Evolutionary conservation across 495 filamentous ascomycete genomes (phyloP), one percentile per base, ranked within the genome.

Genomic region (Neurospora sp.): DNA sequence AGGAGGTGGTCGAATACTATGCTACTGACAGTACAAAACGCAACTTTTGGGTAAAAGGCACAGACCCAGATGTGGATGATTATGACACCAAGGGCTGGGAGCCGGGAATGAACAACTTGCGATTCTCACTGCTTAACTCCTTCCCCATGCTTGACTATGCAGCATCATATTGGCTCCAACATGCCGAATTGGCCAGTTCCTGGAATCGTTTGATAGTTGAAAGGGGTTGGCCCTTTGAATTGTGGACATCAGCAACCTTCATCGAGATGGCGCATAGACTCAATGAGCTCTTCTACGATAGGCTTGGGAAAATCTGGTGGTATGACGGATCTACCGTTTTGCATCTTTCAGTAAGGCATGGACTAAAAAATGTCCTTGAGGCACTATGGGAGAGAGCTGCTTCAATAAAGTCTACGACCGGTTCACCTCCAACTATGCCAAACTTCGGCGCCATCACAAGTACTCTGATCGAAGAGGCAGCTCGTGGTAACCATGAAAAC

Each of bases 1-100:
- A 76, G 12, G 76, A 78, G 16, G 42, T 44, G 42, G 42, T 44
- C 1, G 42, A 44, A 44, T 44, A 44, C 42, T 7, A 44, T 31
- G 31, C 31, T 2, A 31, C 1, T 31, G 1, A 31, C 31, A 31
- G 31, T 3, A 31, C 27, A 31, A 31, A 31, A 31, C 1, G 31
- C 31, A 31, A 31, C 31, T 2, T 31, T 3, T 3, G 2, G 31
- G 31, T 3, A 31, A 0, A 31, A 31, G 2, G 2, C 31, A 31
- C 31, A 31, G 27, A 31, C 27, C 27, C 27, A 2, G 27, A 31
- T 31, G 2, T n/a, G n/a, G n/a, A n/a, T n/a, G n/a, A n/a, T n/a
- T n/a, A n/a, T n/a, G n/a, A n/a, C n/a, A n/a, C n/a, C n/a, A n/a
- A n/a, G n/a, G n/a, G n/a, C n/a, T n/a, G n/a, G n/a, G n/a, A n/a